A percentile compares a stretch with the other conserved stretches of the same genome.
phyloP scores from a whole-genome alignment of 768 basidiomycete species.

The Leccinum longicurvipes region DNA sequence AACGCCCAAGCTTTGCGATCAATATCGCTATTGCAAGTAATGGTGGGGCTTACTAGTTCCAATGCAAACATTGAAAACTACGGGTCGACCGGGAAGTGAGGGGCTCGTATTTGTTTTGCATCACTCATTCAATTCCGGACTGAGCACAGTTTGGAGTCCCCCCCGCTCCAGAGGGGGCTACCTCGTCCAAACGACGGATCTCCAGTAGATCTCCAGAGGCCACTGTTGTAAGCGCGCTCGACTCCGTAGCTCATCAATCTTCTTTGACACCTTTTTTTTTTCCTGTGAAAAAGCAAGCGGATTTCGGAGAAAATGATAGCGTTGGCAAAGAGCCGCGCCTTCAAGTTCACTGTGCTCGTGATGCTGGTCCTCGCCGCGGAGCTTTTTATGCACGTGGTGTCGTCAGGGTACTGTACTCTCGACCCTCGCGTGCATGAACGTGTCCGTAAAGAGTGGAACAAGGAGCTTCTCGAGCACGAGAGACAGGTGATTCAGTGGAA shows the following conservation, averaged over 20 bases:
- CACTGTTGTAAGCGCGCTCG: slow-evolving; percentile 3
- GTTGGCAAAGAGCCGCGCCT: background rate
- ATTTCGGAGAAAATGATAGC: background rate
- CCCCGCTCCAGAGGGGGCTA: no score
- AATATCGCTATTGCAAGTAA: no score
- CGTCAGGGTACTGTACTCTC: slow-evolving; percentile 12
- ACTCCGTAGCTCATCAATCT: background rate
- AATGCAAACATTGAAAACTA: no score
- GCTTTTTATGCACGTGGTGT: slow-evolving; percentile 9
- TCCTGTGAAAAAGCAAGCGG: background rate
- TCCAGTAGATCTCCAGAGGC: background rate
- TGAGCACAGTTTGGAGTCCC: no score
- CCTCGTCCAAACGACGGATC: background rate
- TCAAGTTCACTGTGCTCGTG: background rate
- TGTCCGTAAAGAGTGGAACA: slow-evolving; percentile 19
- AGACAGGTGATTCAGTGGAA: slow-evolving; percentile 9
- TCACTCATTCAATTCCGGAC: no score
- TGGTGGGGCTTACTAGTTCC: no score
- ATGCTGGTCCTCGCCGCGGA: background rate
- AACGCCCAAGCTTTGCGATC: no score
- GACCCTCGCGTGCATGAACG: slow-evolving; percentile 21
- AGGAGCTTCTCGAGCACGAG: slow-evolving; percentile 18
- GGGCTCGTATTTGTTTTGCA: no score
- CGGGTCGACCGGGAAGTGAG: no score
- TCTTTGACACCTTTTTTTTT: background rate